Evolutionary conservation across 805 yeast species (phyloP).

Genomic region (Ogataea dorogensis): DNA sequence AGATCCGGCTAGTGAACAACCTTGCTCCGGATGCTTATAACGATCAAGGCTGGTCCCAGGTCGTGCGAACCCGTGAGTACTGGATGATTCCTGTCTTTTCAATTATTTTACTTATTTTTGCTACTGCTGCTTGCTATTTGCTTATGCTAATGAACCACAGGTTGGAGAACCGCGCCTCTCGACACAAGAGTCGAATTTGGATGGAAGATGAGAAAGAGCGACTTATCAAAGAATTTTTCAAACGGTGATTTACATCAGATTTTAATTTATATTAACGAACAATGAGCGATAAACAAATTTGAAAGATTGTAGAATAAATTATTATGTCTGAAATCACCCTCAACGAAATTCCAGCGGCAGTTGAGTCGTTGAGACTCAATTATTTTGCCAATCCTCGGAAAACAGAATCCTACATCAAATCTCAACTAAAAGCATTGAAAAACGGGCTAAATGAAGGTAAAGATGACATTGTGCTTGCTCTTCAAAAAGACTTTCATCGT

Average conservation of each 20-base stretch:
- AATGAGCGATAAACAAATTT: constrained; percentile 3
- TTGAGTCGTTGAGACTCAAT: constrained; percentile 39
- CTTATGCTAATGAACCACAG: constrained; percentile 9
- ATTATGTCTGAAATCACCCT: constrained; percentile 3
- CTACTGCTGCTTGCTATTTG: constrained; percentile 8
- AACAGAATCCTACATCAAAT: constrained; percentile 53
- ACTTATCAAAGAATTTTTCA: constrained; percentile 18
- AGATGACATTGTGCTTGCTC: constrained; percentile 54
- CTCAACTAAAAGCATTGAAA: constrained; percentile 66
- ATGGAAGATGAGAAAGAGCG: constrained; percentile 19
- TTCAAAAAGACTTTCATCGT: constrained; percentile 67
- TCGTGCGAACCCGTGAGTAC: constrained; percentile 13
- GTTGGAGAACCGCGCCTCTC: constrained; percentile 2
- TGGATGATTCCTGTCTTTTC: constrained; percentile 14
- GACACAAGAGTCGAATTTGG: constrained; percentile 4
- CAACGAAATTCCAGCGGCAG: constrained; percentile 46
- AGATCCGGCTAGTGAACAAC: constrained; percentile 15
- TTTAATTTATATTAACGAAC: constrained; percentile 1
- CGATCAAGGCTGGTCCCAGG: constrained; percentile 7
- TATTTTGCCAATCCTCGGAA: constrained; percentile 48
- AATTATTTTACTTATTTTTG: constrained; percentile 9
- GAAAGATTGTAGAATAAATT: too few relatives aligned
- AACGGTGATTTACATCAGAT: constrained; percentile 2
- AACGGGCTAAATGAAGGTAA: constrained; percentile 59
- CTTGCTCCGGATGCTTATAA: constrained; percentile 3